phyloP scores from a whole-genome alignment of 257 asterid species.

The Cynanchum wilfordii region DNA sequence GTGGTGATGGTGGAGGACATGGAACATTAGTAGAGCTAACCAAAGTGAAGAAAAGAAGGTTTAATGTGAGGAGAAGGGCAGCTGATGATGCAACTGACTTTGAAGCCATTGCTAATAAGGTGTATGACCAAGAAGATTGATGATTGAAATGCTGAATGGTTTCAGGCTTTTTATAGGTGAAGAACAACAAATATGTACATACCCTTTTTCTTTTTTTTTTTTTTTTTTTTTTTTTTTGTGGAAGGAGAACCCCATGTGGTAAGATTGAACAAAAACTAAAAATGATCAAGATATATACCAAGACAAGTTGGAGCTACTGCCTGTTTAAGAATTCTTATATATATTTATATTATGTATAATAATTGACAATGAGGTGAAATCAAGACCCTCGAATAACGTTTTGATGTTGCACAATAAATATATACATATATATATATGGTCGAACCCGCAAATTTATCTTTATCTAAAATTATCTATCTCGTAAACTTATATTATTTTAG shows the following conservation, averaged over 20 bases:
- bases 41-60: constrained; percentile 29
- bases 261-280: background rate
- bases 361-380: too few species aligned
- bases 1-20: constrained; percentile 20
- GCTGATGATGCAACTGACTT: constrained; percentile 9
- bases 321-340: too few species aligned
- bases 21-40: constrained; percentile 22
- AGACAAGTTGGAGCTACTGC: background rate
- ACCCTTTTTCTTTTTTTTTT: background rate
- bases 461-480: too few species aligned
- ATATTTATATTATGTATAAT: too few species aligned
- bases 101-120: constrained; percentile 1
- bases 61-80: constrained; percentile 20
- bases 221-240: background rate
- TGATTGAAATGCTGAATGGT: constrained; percentile 6
- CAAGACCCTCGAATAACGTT: too few species aligned
- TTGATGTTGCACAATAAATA: background rate
- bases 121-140: background rate
- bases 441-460: too few species aligned
- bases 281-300: too few species aligned
- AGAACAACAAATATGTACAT: background rate
- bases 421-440: too few species aligned
- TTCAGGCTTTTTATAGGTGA: constrained; percentile 7
- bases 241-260: background rate
- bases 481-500: background rate